Evolutionary conservation across 225 moss, liverwort and hornwort genomes (phyloP), one percentile per base, ranked within the genome.

Genomic region (Antitrichia curtipendula): DNA sequence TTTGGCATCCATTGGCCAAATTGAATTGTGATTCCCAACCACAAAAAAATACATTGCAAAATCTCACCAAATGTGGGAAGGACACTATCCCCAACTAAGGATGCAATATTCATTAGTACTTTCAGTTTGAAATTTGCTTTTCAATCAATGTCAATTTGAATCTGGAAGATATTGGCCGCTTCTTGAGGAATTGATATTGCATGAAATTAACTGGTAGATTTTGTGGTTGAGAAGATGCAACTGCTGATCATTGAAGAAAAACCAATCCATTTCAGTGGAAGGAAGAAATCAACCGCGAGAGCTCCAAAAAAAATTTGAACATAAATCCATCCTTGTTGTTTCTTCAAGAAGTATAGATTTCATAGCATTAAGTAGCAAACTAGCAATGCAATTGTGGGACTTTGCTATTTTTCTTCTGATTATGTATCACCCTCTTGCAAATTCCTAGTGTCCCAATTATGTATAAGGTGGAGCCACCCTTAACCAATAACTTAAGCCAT

Each of bases 361-460:
- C 22, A 14, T 34, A 75, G 52, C 5, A 52, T 14, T 22, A 50
- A 75, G 22, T 61, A 16, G 61, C 4, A 13, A 14, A 60, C 15
- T 52, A 34, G 34, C 34, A 75, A 3, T 13, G 32, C 3, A 22
- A 9, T 34, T 6, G 8, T 5, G 13, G 7, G 21, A 75, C 32
- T 34, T 72, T 45, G 36, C 75, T 20, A 34, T 52, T 75, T 52
- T 36, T 32, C 36, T 52, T 5, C 9, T 52, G 34, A 52, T 50
- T 75, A 34, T 52, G 14, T 52, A 22, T 52, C 21, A 22, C 84
- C 53, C 4, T 59, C 73, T 73, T 66, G 61, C 96, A 96, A 95
- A 95, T 96, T 89, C 93, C 91, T 74, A 94, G 95, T 80, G 95
- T 95, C 64, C 93, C 95, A 47, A 96, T 95, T 63, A 94, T 95